Evolutionary conservation across 495 filamentous ascomycete genomes (phyloP).

Genomic region (Neurospora africana): DNA sequence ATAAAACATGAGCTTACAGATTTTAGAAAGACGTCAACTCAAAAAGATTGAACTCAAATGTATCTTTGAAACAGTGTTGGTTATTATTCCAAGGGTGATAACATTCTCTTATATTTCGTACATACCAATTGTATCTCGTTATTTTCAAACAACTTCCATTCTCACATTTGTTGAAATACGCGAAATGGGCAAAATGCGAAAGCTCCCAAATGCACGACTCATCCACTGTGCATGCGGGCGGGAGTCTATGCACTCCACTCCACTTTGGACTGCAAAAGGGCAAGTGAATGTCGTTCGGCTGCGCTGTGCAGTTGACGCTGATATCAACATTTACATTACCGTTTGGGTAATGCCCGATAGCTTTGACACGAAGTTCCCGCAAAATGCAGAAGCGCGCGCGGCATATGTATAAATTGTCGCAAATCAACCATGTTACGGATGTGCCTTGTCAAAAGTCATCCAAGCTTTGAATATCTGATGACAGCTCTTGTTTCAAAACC

Average conservation of each 20-base stretch:
- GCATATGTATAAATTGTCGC: neutral
- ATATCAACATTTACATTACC: neutral
- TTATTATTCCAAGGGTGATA: too few species aligned
- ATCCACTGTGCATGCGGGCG: neutral
- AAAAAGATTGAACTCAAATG: too few species aligned
- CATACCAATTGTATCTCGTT: too few species aligned
- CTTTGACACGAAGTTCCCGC: neutral
- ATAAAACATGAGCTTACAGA: too few species aligned
- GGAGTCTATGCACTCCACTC: neutral
- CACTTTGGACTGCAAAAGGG: neutral
- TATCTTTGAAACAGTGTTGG: too few species aligned
- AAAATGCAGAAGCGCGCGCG: neutral
- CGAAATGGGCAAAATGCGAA: neutral
- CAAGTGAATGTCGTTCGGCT: neutral
- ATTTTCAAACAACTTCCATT: neutral
- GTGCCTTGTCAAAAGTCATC: neutral
- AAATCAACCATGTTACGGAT: neutral
- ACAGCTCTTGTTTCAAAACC: neutral
- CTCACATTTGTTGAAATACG: neutral
- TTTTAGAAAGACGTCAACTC: too few species aligned
- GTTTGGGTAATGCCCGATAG: neutral
- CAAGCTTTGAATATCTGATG: neutral
- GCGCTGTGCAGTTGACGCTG: neutral
- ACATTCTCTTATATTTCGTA: too few species aligned
- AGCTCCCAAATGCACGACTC: neutral